A percentile compares a stretch with the other conserved stretches of the same genome.
Conservation (phyloP, 179 eudicot genomes). For the Spergularia azorica region DNA sequence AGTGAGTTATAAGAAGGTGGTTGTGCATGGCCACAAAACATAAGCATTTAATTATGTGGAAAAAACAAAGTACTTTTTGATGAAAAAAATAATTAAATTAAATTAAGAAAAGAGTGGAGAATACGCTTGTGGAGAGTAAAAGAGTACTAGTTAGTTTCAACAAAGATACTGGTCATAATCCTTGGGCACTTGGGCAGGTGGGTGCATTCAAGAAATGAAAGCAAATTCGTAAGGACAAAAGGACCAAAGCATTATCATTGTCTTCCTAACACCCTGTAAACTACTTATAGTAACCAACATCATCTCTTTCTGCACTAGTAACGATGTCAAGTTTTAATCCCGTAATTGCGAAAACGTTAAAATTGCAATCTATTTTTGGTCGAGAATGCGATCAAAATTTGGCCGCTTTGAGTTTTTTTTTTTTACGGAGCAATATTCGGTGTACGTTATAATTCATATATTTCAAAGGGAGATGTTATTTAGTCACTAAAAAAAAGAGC, state of each 20-base stretch:
- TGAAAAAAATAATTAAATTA: not conserved
- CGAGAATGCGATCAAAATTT: too few relatives aligned
- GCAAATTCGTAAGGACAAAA: not conserved
- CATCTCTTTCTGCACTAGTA: too few relatives aligned
- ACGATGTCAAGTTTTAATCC: too few relatives aligned
- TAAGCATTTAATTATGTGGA: constrained; percentile 11
- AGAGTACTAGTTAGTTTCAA: not conserved
- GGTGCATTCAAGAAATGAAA: constrained; percentile 2
- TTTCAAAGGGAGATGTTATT: too few relatives aligned
- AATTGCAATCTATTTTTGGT: too few relatives aligned
- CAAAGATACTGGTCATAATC: constrained; percentile 22
- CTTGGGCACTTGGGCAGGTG: not conserved
- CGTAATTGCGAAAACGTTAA: too few relatives aligned
- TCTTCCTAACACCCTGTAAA: constrained; percentile 16
- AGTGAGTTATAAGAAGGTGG: not conserved
- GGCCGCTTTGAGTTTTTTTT: too few relatives aligned
- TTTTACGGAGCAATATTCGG: too few relatives aligned
- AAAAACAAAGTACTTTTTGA: not conserved
- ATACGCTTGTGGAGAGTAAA: not conserved
- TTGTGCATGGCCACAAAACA: not conserved
- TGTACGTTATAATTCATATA: too few relatives aligned
- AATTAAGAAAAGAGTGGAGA: not conserved
- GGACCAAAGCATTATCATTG: constrained; percentile 8
- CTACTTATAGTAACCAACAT: too few relatives aligned
- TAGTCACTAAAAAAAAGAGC: too few relatives aligned